Evolutionary conservation across 2,329 filamentous ascomycete species (phyloP), one percentile per base, ranked within the genome.

Genomic region (Botrytis elliptica): DNA sequence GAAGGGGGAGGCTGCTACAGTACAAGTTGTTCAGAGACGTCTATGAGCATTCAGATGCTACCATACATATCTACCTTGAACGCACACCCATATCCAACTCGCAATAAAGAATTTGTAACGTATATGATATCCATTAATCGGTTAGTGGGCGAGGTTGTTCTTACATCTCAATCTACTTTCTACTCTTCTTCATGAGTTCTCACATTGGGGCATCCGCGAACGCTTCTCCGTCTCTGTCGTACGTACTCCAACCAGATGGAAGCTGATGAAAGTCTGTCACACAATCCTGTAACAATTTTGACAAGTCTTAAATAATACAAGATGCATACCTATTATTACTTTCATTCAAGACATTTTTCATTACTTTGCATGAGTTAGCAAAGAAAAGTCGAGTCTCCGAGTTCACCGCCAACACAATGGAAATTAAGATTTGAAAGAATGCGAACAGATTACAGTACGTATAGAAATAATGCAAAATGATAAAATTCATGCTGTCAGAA

Each of bases 371-470:
- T 71, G 59, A 55, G 59, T 25, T 66, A 66, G 59, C 42, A 65
- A 18, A 25, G 33, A 71, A 65, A 66, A 55, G 44, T 66, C 42
- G 46, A 71, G 69, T 71, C 57, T 65, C 12, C 59, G 29, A 71
- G 69, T 66, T 66, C 69, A 71, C 69, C 59, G 69, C 69, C 69
- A 65, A 38, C 69, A 66, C 7, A 33, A 33, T n/a, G 69, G 69
- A 65, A 42, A 71, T 65, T 66, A 55, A 57, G 29, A 59, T 25
- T 40, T 9, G 66, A 42, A 59, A 69, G n/a, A 69, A 59, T 69
- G 66, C 49, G 49, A 69, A 68, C 20, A 42, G n/a, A 57, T 29
- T 33, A 44, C 38, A 36, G 29, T 59, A 4, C 29, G 55, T 38
- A 69, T 69, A 69, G 16, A 57, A 68, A 57, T 57, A 68, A 68